Evolutionary conservation across 768 basidiomycete genomes (phyloP), one percentile per base, ranked within the genome.

Genomic region (Termitomyces sp.): DNA sequence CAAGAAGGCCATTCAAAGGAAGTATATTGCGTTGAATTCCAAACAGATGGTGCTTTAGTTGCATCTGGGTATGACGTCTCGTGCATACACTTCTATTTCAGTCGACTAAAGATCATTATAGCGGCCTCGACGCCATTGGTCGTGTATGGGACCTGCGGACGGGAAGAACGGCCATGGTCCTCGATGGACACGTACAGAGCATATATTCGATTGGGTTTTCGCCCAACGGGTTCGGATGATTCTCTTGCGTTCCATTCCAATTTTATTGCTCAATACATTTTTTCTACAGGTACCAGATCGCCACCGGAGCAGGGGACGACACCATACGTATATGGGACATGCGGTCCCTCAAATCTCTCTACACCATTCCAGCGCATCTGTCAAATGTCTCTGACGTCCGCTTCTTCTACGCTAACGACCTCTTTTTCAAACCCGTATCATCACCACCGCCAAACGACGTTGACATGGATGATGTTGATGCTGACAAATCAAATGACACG

Each of bases 301-400:
- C 95, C 29, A 97, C 97, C 0, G 97, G 96, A 35, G 88, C 94
- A 4, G 94, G 91, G 42, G 97, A 99, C 70, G 97, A 98, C 67
- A 97, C 97, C 0, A 89, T 99, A 64, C 89, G 95, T 45, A 92
- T 98, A 77, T 99, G 97, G 97, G 97, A 99, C 73, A 85, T 98
- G 76, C 88, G 97, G 36, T 89, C 91, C 15, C 79, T 97, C 31
- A 93, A 88, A 61, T 86, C 93, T n/a, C 73, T 94, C 11, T 94
- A 97, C 70, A 98, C 93, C 39, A 97, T 98, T 61, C 95, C 96
- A 2, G 97, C 94, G 0, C 97, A 99, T 75, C 81, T 88, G 33
- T 94, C 91, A 52, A 96, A 95, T 67, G 89, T 98, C 49, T 89
- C 95, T 15, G 97, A 99, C 64, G 81, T 99, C 41, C 88, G 91